These are phyloP conservation scores for Quercus ilex DNA, from an alignment of 306 rosid species.

Conservation along the genomic window DNA sequence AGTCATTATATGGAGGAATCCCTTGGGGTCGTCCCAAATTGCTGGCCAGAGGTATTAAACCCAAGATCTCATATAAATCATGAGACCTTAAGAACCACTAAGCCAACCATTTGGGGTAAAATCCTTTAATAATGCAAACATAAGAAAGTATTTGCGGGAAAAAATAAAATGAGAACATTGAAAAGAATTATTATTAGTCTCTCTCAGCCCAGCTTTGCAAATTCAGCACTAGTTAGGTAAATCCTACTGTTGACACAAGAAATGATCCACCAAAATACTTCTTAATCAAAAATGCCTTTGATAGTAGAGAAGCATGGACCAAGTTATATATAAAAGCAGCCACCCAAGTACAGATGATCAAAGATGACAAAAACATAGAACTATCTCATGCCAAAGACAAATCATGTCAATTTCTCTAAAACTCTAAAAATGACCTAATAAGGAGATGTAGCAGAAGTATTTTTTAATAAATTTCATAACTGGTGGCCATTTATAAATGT, in stretches of 20 bases:
- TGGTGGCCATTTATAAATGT: background rate
- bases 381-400: background rate
- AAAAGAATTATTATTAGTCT: background rate
- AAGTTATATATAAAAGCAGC: background rate
- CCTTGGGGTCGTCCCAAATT: too few species aligned
- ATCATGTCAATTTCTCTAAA: background rate
- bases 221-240: background rate
- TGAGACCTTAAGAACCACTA: too few species aligned
- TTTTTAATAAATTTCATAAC: background rate
- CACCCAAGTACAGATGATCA: background rate
- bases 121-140: too few species aligned
- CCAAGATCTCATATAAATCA: too few species aligned
- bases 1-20: too few species aligned
- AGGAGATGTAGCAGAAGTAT: background rate
- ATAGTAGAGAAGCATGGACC: background rate
- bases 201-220: background rate
- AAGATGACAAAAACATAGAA: background rate
- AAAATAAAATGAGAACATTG: background rate
- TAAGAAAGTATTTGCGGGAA: background rate
- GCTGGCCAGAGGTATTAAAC: too few species aligned
- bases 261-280: background rate
- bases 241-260: background rate
- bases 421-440: background rate
- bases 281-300: background rate
- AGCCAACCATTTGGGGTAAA: too few species aligned